Percentiles rank a stretch among this genome's conserved stretches.
Evolutionary conservation across 202 grass and related monocot genomes (phyloP).

Genomic region (Digitaria exilis): DNA sequence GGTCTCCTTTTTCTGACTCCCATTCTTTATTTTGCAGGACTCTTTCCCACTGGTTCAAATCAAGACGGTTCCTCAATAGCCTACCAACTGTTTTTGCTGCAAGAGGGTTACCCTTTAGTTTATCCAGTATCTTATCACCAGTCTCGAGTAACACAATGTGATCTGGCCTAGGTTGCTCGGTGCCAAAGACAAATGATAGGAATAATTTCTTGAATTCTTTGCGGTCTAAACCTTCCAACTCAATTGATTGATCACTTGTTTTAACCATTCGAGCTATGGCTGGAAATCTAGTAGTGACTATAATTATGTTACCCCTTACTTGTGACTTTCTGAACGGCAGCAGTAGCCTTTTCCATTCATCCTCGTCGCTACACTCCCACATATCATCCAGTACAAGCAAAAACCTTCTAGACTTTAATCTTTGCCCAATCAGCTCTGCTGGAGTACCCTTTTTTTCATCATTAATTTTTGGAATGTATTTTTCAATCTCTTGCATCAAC

Average conservation of each 20-base stretch:
- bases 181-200: not conserved
- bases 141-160: rapidly evolving
- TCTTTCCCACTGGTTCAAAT: not conserved
- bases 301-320: not conserved
- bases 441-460: not conserved
- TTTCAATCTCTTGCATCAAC: not conserved
- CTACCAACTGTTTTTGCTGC: not conserved
- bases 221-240: not conserved
- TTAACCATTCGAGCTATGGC: not conserved
- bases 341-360: slow-evolving; percentile 13
- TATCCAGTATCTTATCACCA: not conserved
- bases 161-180: not conserved
- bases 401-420: slow-evolving; percentile 27
- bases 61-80: not conserved
- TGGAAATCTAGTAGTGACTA: slow-evolving; percentile 38
- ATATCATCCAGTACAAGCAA: slow-evolving; percentile 51
- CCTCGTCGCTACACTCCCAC: not conserved
- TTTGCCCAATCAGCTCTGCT: not conserved
- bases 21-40: not conserved
- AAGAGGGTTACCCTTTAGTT: not conserved
- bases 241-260: not conserved
- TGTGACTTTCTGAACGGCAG: not conserved
- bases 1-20: not conserved
- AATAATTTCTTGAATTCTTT: not conserved
- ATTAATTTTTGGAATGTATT: not conserved